Conservation (phyloP, 176 grass and related monocot species). For the Miscanthus lutarioriparius region DNA sequence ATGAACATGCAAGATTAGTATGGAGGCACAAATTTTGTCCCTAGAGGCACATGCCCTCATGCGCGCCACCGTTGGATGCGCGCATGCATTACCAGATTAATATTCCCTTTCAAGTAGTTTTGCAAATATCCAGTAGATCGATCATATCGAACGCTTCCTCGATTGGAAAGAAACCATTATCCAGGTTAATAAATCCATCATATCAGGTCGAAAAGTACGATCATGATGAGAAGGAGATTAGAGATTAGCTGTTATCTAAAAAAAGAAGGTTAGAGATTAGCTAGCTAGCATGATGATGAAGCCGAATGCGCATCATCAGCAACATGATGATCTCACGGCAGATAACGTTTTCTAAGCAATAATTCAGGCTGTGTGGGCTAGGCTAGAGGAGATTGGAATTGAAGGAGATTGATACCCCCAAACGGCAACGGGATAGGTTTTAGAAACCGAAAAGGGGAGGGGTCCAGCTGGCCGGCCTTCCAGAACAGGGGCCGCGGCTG, state of each 20-base stretch:
- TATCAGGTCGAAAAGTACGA: neutral
- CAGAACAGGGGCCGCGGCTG: conserved; percentile 12
- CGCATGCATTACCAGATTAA: no score
- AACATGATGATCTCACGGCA: neutral
- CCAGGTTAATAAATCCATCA: neutral
- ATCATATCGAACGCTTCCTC: neutral
- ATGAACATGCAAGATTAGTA: no score
- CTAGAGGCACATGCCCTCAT: no score
- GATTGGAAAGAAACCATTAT: conserved; percentile 9
- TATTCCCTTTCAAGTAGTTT: no score
- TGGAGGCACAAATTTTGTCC: no score
- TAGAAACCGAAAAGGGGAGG: conserved; percentile 9
- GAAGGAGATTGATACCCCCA: neutral
- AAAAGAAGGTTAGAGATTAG: no score
- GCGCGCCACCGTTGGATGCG: no score
- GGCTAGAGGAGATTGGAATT: no score
- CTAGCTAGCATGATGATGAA: no score
- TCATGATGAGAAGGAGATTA: neutral
- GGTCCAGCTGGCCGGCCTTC: neutral
- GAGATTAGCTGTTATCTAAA: no score
- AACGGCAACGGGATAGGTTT: neutral
- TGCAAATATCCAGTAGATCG: neutral
- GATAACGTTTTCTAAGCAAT: neutral
- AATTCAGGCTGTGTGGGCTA: no score
- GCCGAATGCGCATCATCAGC: no score